phyloP scores from a whole-genome alignment of 2,329 filamentous ascomycete genomes.

The Cryphonectria japonica region DNA sequence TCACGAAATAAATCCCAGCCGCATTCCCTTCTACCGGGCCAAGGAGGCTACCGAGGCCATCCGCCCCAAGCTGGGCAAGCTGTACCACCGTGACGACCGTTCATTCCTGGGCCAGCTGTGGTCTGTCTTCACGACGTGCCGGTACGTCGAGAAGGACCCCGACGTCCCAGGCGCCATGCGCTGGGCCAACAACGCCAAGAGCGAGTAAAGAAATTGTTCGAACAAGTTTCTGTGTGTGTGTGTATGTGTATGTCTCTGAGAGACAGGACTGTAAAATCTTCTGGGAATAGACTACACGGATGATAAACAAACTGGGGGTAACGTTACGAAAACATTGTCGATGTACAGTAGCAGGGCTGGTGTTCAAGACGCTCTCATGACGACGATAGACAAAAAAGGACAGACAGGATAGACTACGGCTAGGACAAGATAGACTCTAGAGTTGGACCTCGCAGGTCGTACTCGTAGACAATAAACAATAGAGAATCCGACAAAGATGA shows the following conservation, averaged over 20 bases:
- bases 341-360: background rate
- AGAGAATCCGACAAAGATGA: background rate
- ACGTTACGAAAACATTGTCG: background rate
- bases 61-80: slow-evolving; percentile 57
- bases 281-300: slow-evolving; percentile 1
- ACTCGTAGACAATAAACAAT: slow-evolving; percentile 3
- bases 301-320: background rate
- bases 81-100: slow-evolving; percentile 53
- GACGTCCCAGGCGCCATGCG: slow-evolving; percentile 41
- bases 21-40: slow-evolving; percentile 64
- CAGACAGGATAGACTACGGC: background rate
- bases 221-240: background rate
- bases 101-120: slow-evolving; percentile 51
- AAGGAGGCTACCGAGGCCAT: slow-evolving; percentile 62
- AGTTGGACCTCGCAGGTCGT: background rate
- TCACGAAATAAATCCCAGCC: slow-evolving; percentile 33
- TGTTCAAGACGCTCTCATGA: slow-evolving; percentile 1
- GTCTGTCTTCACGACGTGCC: slow-evolving; percentile 50
- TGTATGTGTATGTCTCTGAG: background rate
- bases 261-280: background rate
- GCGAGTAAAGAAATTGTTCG: slow-evolving; percentile 4
- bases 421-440: slow-evolving; percentile 11
- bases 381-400: background rate
- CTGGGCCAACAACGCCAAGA: slow-evolving; percentile 39
- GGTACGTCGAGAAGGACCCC: slow-evolving; percentile 50